These are phyloP conservation scores for Talaromyces sp. DNA, from an alignment of 2,329 filamentous ascomycete genomes.

Conservation along the genomic window DNA sequence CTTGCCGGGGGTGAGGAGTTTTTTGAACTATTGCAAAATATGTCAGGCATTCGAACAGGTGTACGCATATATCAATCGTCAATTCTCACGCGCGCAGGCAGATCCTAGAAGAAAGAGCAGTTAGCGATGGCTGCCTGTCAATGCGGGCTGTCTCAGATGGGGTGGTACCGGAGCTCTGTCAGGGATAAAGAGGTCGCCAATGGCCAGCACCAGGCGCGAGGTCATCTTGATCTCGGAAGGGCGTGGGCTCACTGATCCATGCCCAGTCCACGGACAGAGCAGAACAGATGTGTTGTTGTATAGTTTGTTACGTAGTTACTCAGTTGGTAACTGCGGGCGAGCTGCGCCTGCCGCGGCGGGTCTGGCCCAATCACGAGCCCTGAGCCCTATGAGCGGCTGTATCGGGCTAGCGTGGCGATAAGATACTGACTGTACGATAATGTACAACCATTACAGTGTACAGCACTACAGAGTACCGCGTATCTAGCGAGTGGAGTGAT, in stretches of 20 bases:
- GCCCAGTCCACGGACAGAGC: constrained; percentile 11
- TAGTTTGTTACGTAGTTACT: neutral
- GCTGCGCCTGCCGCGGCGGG: neutral
- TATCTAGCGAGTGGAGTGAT: neutral
- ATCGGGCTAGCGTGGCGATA: neutral
- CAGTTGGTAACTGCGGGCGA: neutral
- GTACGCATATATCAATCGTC: too few species aligned
- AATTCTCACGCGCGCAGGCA: constrained; percentile 72
- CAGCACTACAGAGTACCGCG: neutral
- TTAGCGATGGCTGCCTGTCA: constrained; percentile 10
- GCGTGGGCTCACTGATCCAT: constrained; percentile 24
- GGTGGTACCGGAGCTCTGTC: constrained; percentile 68
- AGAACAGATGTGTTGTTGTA: neutral
- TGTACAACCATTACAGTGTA: neutral
- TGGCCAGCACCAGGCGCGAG: constrained; percentile 84
- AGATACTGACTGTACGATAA: neutral
- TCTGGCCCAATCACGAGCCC: neutral
- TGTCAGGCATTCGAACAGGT: constrained; percentile 7
- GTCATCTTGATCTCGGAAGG: constrained; percentile 50
- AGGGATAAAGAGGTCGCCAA: constrained; percentile 90
- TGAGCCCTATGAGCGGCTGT: neutral
- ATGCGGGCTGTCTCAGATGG: constrained; percentile 6
- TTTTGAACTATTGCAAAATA: constrained; percentile 62
- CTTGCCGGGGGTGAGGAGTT: constrained; percentile 76
- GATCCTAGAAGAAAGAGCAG: constrained; percentile 50